Percentiles rank a stretch among this genome's conserved stretches.
Evolutionary conservation across 1,284 basidiomycete genomes (phyloP).

Genomic region (Austropuccinia psidii): DNA sequence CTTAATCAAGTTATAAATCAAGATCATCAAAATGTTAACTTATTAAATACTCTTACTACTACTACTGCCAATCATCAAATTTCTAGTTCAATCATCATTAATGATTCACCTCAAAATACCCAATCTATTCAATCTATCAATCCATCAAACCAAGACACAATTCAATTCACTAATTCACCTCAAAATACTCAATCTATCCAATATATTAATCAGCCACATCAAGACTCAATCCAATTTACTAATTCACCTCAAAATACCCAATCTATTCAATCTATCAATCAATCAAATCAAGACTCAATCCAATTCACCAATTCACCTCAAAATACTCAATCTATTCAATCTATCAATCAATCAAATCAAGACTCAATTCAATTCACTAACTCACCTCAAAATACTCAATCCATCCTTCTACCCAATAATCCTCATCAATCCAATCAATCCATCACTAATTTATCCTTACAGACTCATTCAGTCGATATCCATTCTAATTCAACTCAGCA

Average conservation of each 20-base stretch:
- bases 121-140: neutral
- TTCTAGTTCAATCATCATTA: too few relatives aligned
- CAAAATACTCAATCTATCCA: too few relatives aligned
- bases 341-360: neutral
- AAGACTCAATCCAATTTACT: neutral
- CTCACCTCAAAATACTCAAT: constrained; percentile 9
- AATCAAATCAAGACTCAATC: neutral
- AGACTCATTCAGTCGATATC: too few relatives aligned
- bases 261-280: neutral
- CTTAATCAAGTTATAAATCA: too few relatives aligned
- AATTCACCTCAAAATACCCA: neutral
- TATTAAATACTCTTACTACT: too few relatives aligned
- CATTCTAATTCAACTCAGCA: too few relatives aligned
- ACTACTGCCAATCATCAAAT: too few relatives aligned
- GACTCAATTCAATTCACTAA: neutral
- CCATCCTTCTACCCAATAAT: neutral
- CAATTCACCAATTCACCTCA: neutral
- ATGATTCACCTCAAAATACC: too few relatives aligned
- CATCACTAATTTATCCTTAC: neutral
- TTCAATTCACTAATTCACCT: too few relatives aligned
- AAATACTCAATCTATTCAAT: neutral
- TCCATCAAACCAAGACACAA: neutral
- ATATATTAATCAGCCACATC: neutral
- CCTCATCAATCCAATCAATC: neutral
- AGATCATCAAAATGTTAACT: too few relatives aligned